Evolutionary conservation across 208 protist genomes (phyloP).

Genomic region (Acanthamoeba royreba): DNA sequence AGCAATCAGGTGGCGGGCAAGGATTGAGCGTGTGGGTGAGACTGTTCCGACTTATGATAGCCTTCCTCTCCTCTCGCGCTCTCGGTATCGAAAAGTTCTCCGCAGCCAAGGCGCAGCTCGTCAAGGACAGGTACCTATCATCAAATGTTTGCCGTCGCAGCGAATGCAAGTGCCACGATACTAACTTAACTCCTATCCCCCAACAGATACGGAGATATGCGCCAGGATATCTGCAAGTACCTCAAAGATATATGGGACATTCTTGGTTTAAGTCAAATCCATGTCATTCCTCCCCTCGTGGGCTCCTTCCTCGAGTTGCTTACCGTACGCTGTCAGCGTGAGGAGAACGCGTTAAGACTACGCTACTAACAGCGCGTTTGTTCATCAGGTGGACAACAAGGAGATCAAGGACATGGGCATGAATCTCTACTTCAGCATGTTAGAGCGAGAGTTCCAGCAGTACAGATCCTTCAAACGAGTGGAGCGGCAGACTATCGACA

Average conservation of each 20-base stretch:
- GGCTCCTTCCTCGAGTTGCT: not conserved
- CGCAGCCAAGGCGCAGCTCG: slow-evolving; percentile 29
- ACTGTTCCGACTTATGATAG: slow-evolving; percentile 49
- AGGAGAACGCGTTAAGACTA: not conserved
- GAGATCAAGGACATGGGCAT: not conserved
- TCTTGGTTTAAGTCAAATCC: not conserved
- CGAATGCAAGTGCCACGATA: too few relatives aligned
- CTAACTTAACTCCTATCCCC: too few relatives aligned
- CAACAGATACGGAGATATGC: slow-evolving; percentile 2
- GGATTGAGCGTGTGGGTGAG: slow-evolving; percentile 1
- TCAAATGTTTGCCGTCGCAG: not conserved
- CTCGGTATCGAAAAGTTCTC: slow-evolving; percentile 51
- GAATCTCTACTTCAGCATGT: slow-evolving; percentile 36
- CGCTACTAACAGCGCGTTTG: not conserved
- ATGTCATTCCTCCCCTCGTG: not conserved
- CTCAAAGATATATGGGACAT: not conserved
- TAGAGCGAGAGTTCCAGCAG: not conserved
- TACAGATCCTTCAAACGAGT: not conserved
- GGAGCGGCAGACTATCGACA: not conserved
- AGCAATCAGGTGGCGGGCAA: not conserved
- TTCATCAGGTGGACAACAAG: not conserved
- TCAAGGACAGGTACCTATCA: not conserved
- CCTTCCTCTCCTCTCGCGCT: slow-evolving; percentile 44
- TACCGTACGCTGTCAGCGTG: not conserved
- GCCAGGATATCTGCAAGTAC: not conserved